Conservation (phyloP, 768 basidiomycete genomes). For the Fomitopsis pulvina region DNA sequence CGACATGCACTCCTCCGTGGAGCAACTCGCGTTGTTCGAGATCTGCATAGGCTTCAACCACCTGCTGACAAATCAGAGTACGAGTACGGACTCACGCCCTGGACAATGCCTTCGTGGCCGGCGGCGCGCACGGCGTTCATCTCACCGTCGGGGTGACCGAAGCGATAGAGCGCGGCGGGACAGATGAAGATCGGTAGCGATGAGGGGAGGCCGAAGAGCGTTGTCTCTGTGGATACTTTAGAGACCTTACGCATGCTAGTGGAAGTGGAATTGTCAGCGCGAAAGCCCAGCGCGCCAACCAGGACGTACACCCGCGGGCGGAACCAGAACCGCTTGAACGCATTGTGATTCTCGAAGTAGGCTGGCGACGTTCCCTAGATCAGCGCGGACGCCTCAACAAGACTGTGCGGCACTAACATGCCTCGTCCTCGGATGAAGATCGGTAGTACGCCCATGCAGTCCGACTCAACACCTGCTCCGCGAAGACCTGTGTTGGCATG, state of each 20-base stretch:
- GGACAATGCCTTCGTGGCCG: conserved; percentile 36
- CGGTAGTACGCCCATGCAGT: conserved; percentile 27
- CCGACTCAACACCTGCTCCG: conserved; percentile 19
- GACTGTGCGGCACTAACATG: neutral
- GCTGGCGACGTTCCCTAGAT: conserved; percentile 7
- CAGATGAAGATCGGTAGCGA: conserved; percentile 34
- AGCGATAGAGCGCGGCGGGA: conserved; percentile 32
- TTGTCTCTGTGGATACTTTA: conserved; percentile 16
- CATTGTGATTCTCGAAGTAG: conserved; percentile 16
- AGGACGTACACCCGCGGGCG: conserved; percentile 56
- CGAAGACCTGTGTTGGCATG: conserved; percentile 13
- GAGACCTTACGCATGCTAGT: conserved; percentile 25
- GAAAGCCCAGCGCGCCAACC: neutral
- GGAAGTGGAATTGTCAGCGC: neutral
- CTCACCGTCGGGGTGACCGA: conserved; percentile 47
- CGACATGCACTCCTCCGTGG: conserved; percentile 24
- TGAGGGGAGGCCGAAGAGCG: conserved; percentile 17
- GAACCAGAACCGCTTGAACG: conserved; percentile 64
- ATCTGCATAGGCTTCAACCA: conserved; percentile 10
- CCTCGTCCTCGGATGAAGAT: conserved; percentile 22
- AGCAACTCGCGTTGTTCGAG: conserved; percentile 29
- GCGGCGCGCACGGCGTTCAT: conserved; percentile 38
- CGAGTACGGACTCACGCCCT: conserved; percentile 32
- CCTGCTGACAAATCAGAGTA: neutral
- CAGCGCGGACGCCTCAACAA: neutral